These are phyloP conservation scores for Stagonosporopsis vannaccii DNA, from an alignment of 2,329 filamentous ascomycete species.

Conservation along the genomic window DNA sequence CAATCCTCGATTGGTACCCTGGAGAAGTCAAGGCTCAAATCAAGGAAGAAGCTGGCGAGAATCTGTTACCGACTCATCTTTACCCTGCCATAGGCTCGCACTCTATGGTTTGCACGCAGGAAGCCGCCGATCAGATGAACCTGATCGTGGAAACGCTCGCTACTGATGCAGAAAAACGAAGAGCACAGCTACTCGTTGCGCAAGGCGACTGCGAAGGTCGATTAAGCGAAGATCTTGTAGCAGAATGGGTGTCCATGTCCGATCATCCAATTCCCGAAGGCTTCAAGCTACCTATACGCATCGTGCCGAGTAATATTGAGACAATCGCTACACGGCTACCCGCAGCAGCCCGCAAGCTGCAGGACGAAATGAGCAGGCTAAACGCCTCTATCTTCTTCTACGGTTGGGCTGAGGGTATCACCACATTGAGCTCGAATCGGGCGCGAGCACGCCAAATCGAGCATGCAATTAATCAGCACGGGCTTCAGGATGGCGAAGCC, in stretches of 20 bases:
- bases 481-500: constrained; percentile 58
- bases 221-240: constrained; percentile 24
- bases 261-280: constrained; percentile 61
- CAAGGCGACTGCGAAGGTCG: constrained; percentile 41
- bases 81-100: constrained; percentile 67
- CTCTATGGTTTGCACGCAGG: constrained; percentile 69
- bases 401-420: constrained; percentile 69
- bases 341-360: constrained; percentile 53
- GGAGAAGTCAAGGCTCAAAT: constrained; percentile 70
- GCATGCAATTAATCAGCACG: constrained; percentile 61
- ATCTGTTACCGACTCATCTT: constrained; percentile 66
- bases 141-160: constrained; percentile 50
- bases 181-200: constrained; percentile 67
- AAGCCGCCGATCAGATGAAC: constrained; percentile 70
- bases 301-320: constrained; percentile 59
- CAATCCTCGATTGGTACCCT: constrained; percentile 62
- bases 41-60: constrained; percentile 67
- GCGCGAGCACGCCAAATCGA: constrained; percentile 73
- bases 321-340: constrained; percentile 51
- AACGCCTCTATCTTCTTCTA: constrained; percentile 75
- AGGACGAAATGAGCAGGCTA: constrained; percentile 62
- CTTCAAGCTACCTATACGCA: constrained; percentile 68
- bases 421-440: constrained; percentile 75
- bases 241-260: constrained; percentile 53
- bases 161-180: constrained; percentile 54